Percentiles rank a stretch among this genome's conserved stretches.
Evolutionary conservation across 106 monocot genomes (phyloP).

Genomic region (Acanthochlamys bracteata): DNA sequence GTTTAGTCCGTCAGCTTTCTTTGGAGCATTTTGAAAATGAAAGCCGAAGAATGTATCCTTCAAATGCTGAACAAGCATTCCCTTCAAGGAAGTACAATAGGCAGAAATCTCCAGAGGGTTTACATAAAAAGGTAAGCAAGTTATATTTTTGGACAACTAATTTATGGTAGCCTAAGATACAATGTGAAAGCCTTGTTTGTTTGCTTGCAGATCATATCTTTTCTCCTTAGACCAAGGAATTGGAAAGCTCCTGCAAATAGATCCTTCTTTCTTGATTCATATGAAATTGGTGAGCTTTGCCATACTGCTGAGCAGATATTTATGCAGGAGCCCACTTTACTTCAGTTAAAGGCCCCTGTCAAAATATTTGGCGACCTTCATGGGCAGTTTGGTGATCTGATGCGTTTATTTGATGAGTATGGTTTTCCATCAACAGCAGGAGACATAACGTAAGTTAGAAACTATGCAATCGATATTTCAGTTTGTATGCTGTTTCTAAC

Average conservation of each 20-base stretch:
- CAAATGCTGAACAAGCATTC: constrained; percentile 55
- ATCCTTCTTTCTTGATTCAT: constrained; percentile 82
- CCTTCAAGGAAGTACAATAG: constrained; percentile 58
- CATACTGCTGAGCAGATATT: constrained; percentile 96
- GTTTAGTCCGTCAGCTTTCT: constrained; percentile 81
- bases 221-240: constrained; percentile 70
- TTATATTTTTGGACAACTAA: not conserved
- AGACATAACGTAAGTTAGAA: constrained; percentile 81
- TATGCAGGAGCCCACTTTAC: constrained; percentile 87
- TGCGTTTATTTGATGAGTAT: constrained; percentile 99
- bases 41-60: constrained; percentile 93
- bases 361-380: constrained; percentile 99
- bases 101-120: constrained; percentile 82
- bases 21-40: constrained; percentile 99
- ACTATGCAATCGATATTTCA: too few relatives aligned
- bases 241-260: constrained; percentile 87
- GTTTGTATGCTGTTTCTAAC: too few relatives aligned
- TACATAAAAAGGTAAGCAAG: constrained; percentile 69
- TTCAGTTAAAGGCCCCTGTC: constrained; percentile 88
- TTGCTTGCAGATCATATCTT: constrained; percentile 71
- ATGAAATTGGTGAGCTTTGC: constrained; percentile 98
- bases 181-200: not conserved
- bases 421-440: constrained; percentile 97
- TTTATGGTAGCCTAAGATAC: not conserved
- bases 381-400: constrained; percentile 97